A percentile compares a stretch with the other conserved stretches of the same genome.
These are phyloP conservation scores for Hyphopichia pseudoburtonii DNA, from an alignment of 1,139 yeast species.

Conservation along the genomic window DNA sequence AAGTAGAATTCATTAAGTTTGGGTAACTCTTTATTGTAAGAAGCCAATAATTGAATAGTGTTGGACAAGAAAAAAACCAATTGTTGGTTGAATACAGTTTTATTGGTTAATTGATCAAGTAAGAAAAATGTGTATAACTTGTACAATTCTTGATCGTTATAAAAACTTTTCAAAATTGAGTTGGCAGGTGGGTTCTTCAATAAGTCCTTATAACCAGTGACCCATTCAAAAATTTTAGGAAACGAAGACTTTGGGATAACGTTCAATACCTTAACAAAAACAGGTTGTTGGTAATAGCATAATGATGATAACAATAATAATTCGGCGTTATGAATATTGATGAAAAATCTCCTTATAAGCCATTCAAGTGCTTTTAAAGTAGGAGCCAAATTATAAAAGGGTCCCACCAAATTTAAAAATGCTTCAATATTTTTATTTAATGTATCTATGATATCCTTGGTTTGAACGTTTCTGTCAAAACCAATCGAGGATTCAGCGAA, in stretches of 20 bases:
- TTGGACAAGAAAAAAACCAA: slow-evolving; percentile 77
- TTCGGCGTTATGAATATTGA: slow-evolving; percentile 81
- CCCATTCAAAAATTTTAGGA: slow-evolving; percentile 77
- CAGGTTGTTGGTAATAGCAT: slow-evolving; percentile 73
- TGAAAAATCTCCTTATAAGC: slow-evolving; percentile 89
- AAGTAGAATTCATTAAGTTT: slow-evolving; percentile 34
- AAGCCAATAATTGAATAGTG: slow-evolving; percentile 59
- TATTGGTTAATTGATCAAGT: slow-evolving; percentile 52
- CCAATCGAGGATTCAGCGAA: slow-evolving; percentile 78
- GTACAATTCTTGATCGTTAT: slow-evolving; percentile 64
- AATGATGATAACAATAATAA: slow-evolving; percentile 64
- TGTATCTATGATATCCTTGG: slow-evolving; percentile 71
- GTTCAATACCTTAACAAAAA: slow-evolving; percentile 73
- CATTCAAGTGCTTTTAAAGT: slow-evolving; percentile 88
- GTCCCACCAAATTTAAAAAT: slow-evolving; percentile 73
- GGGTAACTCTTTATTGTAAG: slow-evolving; percentile 30
- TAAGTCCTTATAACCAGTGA: slow-evolving; percentile 65
- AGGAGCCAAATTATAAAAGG: slow-evolving; percentile 70
- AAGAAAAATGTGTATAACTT: slow-evolving; percentile 64
- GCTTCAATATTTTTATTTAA: slow-evolving; percentile 73
- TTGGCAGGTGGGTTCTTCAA: slow-evolving; percentile 65
- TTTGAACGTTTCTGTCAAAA: slow-evolving; percentile 78
- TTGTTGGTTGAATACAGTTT: slow-evolving; percentile 65
- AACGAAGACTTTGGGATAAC: slow-evolving; percentile 60
- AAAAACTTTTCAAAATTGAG: slow-evolving; percentile 70